A percentile compares a stretch with the other conserved stretches of the same genome.
Conservation (phyloP, 2,329 filamentous ascomycete species). For the Colletotrichum sp. region DNA sequence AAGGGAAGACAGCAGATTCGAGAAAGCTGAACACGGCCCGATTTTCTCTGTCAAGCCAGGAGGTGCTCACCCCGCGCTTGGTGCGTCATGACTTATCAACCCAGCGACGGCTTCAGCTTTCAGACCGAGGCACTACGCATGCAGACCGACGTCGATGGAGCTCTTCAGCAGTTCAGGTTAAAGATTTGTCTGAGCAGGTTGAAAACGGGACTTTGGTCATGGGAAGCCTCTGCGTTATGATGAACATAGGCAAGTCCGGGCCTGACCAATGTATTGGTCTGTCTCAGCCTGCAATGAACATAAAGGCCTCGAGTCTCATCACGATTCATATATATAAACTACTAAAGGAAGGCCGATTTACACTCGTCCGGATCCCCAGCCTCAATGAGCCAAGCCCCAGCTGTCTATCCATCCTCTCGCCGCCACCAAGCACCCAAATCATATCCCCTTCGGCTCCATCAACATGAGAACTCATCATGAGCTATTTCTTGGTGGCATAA, state of each 20-base stretch:
- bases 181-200: neutral
- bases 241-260: rapidly evolving
- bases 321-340: no score
- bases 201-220: neutral
- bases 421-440: no score
- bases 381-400: no score
- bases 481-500: no score
- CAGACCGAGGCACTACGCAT: neutral
- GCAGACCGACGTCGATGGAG: neutral
- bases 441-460: no score
- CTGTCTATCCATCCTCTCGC: rapidly evolving
- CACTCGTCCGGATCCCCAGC: no score
- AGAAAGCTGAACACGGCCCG: neutral
- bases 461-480: no score
- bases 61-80: neutral
- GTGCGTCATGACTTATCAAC: neutral
- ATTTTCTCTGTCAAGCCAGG: neutral
- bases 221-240: neutral
- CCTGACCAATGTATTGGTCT: no score
- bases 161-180: neutral
- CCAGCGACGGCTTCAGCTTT: neutral
- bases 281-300: no score
- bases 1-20: neutral
- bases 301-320: no score
- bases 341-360: no score